A percentile compares a stretch with the other conserved stretches of the same genome.
Conservation (phyloP, 768 basidiomycete genomes). For the Russula sp. region DNA sequence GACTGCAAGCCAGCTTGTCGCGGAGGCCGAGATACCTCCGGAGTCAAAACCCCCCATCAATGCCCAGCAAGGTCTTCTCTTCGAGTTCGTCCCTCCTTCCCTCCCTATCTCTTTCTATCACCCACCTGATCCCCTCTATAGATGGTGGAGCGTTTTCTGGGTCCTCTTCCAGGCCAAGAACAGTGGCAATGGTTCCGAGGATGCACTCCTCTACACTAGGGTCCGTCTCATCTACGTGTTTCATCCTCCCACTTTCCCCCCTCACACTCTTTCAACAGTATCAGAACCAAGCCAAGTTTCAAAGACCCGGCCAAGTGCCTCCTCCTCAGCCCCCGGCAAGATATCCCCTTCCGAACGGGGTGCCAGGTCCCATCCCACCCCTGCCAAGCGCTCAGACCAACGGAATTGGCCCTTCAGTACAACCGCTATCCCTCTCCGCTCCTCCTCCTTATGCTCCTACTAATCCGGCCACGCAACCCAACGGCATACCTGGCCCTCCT, state of each 20-base stretch:
- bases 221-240: conserved; percentile 34
- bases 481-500: conserved; percentile 24
- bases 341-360: conserved; percentile 27
- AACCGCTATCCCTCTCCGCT: conserved; percentile 19
- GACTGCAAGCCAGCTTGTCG: conserved; percentile 60
- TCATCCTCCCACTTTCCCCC: not conserved
- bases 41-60: conserved; percentile 73
- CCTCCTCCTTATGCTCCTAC: conserved; percentile 16
- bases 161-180: conserved; percentile 78
- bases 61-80: conserved; percentile 75
- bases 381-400: conserved; percentile 28
- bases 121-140: conserved; percentile 29
- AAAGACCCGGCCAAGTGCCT: not conserved
- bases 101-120: conserved; percentile 11
- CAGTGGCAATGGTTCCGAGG: conserved; percentile 56
- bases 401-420: conserved; percentile 28
- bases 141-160: conserved; percentile 92
- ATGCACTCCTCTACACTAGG: conserved; percentile 66
- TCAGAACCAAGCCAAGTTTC: conserved; percentile 30
- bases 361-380: conserved; percentile 14
- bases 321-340: conserved; percentile 22
- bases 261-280: conserved; percentile 28
- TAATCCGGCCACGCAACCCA: conserved; percentile 28
- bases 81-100: conserved; percentile 51
- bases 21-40: conserved; percentile 58